Base-by-base conservation (phyloP, 2,329 filamentous ascomycete genomes). In the Arthrinium puccinioides region DNA sequence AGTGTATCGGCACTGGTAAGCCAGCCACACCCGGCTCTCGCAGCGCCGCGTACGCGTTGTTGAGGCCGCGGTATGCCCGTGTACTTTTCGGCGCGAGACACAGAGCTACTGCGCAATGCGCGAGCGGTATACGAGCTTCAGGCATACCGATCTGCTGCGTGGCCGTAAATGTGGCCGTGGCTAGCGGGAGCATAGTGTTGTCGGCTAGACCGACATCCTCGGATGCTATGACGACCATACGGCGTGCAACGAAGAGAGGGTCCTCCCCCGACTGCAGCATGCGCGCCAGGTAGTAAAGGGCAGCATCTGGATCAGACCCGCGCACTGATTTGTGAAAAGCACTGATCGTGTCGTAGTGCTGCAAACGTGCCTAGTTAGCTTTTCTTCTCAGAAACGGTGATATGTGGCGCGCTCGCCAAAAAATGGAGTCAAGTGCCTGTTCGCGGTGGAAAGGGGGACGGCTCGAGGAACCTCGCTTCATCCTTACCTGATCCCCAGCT, bases 191-290 rank as follows among this genome's bases (percentile, higher is more conserved):
- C 59, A 97, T 75, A 8, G 73, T 75, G 60, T 85, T 90, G 59
- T 97, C 89, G 5, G 90, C 92, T 0, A 97, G 66, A 0, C 90
- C 92, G 26, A 97, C 79, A 54, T 98, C 92, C 59, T 98, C 92
- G 2, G 84, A 92, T 1, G 92, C 90, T 36, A 97, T 88, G 10
- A 97, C 89, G 6, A 98, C 83, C 70, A 98, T 86, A 23, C 92
- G 82, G 2, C 92, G 79, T 5, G 92, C 90, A 38, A 98, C 82
- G 60, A 90, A 97, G 1, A 96, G 70, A 0, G 90, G 87, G 51
- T 97, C 92, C 61, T 97, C 90, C 41, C 90, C 90, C 0, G 86
- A 92, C 53, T 94, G 84, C 5, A 98, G 76, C 92, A 98, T 98
- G 24, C 92, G 82, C 0, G 86, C 87, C 2, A 98, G 77, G 59